Evolutionary conservation across 495 filamentous ascomycete species (phyloP).

Genomic region (Hypoxylon lienhwacheense): DNA sequence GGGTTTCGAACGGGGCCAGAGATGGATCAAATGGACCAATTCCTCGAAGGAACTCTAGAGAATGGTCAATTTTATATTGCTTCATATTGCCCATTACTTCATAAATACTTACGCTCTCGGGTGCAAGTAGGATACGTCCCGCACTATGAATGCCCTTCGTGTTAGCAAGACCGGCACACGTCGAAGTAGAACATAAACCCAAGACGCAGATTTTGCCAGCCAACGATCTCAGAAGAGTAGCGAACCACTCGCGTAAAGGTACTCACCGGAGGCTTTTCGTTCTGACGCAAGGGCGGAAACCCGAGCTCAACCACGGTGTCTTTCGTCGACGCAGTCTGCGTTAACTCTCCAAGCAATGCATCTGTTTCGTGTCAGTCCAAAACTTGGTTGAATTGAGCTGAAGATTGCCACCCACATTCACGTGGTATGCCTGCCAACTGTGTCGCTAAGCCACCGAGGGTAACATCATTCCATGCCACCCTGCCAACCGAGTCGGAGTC

Average conservation of each 20-base stretch:
- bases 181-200: no score
- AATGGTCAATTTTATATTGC: not conserved
- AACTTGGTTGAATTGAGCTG: not conserved
- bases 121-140: slow-evolving; percentile 44
- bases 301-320: slow-evolving; percentile 38
- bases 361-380: slow-evolving; percentile 36
- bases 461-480: slow-evolving; percentile 58
- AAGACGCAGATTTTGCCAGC: no score
- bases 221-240: no score
- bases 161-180: no score
- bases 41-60: slow-evolving; percentile 44
- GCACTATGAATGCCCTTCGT: no score
- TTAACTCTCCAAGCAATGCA: slow-evolving; percentile 47
- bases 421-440: slow-evolving; percentile 57
- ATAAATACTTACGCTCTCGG: slow-evolving; percentile 38
- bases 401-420: slow-evolving; percentile 38
- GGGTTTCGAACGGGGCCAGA: slow-evolving; percentile 40
- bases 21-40: slow-evolving; percentile 44
- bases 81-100: not conserved
- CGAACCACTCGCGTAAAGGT: not conserved
- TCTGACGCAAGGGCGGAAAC: slow-evolving; percentile 45
- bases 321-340: slow-evolving; percentile 40
- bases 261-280: slow-evolving; percentile 46
- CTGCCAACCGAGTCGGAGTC: slow-evolving; percentile 38
- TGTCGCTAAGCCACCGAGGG: slow-evolving; percentile 56